Base-by-base conservation (phyloP, 78 protist species). In the Tieghemostelium lacteum region DNA sequence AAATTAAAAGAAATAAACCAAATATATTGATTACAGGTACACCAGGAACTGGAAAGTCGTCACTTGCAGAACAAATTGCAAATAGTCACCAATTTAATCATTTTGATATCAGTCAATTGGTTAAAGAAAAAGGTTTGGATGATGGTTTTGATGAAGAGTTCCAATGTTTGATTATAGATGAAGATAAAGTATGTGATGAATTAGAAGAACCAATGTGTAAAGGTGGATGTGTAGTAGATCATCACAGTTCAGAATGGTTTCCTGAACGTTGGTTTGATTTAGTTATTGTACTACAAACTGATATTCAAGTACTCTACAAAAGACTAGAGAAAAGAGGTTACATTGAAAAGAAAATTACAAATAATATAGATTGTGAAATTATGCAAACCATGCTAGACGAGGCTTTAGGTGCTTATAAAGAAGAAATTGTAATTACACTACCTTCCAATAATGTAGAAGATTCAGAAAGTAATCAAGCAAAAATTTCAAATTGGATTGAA, bases 201-300 rank as follows among this genome's bases (percentile, higher is more conserved):
- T 31, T 93, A 16, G 95, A 93, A 33, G 92, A 65, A 17, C 2
- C 2, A 1, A 74, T 93, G 73, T 34, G 2, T 29, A 29, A 62
- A 58, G 98, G 98, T 16, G 97, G 97, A 61, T 1, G 2, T 16
- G 45, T 97, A 1, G 96, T 97, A 8, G 99, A 97, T 71, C 94
- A 87, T 72, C 98, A 96, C 54, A 22, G 92, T 7, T 94, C 93
- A 67, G 98, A 96, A 36, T 63, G 94, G 61, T 97, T 97, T 75
- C 99, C 99, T 10, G 97, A 97, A 75, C 55, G 99, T 8, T 97
- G 98, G 98, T 97, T 97, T 54, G 95, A 95, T 45, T 64, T 94
- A 26, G 98, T 97, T 31, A 64, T 97, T 10, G 97, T 96, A 7
- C 88, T 97, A 60, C 69, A 96, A 31, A 24, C 97, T 31, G 92